These are phyloP conservation scores for Suillus hirtellus DNA, from an alignment of 768 basidiomycete genomes.

Conservation along the genomic window DNA sequence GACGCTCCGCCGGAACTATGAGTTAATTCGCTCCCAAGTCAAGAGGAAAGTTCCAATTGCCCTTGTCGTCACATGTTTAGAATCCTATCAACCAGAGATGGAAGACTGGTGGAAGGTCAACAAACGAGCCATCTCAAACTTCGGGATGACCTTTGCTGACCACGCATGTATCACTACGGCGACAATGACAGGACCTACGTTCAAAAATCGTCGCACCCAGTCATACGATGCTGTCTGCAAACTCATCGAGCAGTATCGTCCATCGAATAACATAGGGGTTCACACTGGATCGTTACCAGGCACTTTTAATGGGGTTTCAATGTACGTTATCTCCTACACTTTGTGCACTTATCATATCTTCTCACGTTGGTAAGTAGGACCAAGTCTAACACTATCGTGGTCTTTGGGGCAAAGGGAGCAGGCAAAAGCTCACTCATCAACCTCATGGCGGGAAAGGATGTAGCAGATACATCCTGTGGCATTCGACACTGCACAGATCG, in stretches of 20 bases:
- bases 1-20: slow-evolving; percentile 37
- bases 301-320: too few species aligned
- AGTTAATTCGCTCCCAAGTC: slow-evolving; percentile 38
- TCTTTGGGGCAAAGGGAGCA: too few species aligned
- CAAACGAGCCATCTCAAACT: slow-evolving; percentile 9
- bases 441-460: too few species aligned
- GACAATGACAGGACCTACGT: slow-evolving; percentile 11
- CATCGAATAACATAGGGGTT: slow-evolving; percentile 24
- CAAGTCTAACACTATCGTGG: too few species aligned
- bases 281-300: too few species aligned
- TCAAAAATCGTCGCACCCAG: slow-evolving; percentile 13
- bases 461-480: too few species aligned
- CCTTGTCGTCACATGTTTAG: slow-evolving; percentile 41
- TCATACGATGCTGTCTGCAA: slow-evolving; percentile 43
- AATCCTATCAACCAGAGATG: slow-evolving; percentile 23
- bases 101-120: slow-evolving; percentile 42
- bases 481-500: too few species aligned
- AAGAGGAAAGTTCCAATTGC: slow-evolving; percentile 35
- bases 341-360: too few species aligned
- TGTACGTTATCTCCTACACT: too few species aligned
- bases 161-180: not conserved
- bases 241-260: slow-evolving; percentile 30
- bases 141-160: not conserved
- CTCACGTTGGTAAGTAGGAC: too few species aligned
- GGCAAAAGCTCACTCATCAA: too few species aligned